Conservation (phyloP, 177 flowering plant genomes). For the Vitis hybrid region DNA sequence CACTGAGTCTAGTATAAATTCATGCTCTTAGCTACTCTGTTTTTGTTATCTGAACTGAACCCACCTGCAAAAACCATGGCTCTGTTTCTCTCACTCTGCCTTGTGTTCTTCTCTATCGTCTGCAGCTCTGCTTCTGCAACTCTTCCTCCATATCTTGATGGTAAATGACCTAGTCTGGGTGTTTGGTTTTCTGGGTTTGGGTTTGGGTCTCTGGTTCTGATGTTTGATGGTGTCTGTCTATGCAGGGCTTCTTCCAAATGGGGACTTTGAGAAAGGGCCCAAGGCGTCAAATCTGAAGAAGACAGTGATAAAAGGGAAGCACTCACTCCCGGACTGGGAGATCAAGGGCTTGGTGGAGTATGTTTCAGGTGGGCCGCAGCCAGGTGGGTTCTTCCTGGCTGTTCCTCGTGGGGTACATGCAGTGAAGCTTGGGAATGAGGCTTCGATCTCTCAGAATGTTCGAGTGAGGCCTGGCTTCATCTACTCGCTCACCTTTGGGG, state of each 20-base stretch:
- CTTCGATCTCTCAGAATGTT: slow-evolving; percentile 28
- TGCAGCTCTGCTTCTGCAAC: not conserved
- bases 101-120: slow-evolving; percentile 9
- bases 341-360: slow-evolving; percentile 33
- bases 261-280: slow-evolving; percentile 30
- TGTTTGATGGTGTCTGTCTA: not conserved
- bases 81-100: slow-evolving; percentile 13
- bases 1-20: not conserved
- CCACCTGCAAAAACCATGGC: slow-evolving; percentile 4
- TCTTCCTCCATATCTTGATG: slow-evolving; percentile 18
- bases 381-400: slow-evolving; percentile 29
- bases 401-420: slow-evolving; percentile 34
- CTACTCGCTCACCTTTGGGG: slow-evolving; percentile 33
- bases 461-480: slow-evolving; percentile 10
- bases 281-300: slow-evolving; percentile 19
- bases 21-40: not conserved
- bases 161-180: not conserved
- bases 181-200: not conserved
- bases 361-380: slow-evolving; percentile 33
- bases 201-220: not conserved
- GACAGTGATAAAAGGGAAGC: slow-evolving; percentile 25
- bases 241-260: slow-evolving; percentile 29
- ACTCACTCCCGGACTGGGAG: slow-evolving; percentile 36
- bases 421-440: slow-evolving; percentile 36
- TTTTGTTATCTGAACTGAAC: not conserved